Evolutionary conservation across 352 stramenopile genomes (phyloP).

Genomic region (Phytophthora pseudosyringae): DNA sequence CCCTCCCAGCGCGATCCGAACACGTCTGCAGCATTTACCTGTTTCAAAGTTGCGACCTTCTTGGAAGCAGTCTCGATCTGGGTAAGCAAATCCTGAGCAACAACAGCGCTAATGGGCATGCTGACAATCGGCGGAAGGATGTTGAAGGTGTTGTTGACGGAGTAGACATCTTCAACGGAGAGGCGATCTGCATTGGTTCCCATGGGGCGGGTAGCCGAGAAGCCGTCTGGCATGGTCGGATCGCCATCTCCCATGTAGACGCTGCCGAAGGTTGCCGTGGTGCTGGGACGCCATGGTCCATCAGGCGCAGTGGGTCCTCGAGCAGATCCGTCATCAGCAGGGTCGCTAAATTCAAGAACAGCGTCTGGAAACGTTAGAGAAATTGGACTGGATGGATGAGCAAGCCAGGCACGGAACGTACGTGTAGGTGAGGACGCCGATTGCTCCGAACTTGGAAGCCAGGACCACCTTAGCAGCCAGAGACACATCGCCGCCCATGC

Average conservation of each 20-base stretch:
- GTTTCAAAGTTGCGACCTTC: conserved; percentile 20
- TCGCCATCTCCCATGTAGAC: conserved; percentile 90
- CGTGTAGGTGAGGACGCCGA: conserved; percentile 80
- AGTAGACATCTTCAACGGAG: conserved; percentile 81
- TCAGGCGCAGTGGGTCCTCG: conserved; percentile 66
- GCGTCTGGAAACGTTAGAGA: conserved; percentile 3
- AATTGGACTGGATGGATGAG: not conserved
- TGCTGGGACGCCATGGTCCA: conserved; percentile 68
- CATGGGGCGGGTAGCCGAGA: conserved; percentile 45
- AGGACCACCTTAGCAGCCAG: conserved; percentile 77
- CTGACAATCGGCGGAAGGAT: conserved; percentile 74
- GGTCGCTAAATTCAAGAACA: conserved; percentile 49
- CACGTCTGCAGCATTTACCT: conserved; percentile 46
- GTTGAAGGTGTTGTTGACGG: conserved; percentile 84
- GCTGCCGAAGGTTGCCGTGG: conserved; percentile 65
- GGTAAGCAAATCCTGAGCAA: conserved; percentile 60
- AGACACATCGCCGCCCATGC: conserved; percentile 70
- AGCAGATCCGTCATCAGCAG: conserved; percentile 58
- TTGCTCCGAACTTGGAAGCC: conserved; percentile 62
- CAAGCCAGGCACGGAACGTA: conserved; percentile 32
- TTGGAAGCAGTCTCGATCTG: conserved; percentile 22
- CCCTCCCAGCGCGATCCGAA: conserved; percentile 46
- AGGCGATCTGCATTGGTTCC: conserved; percentile 61
- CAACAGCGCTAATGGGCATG: conserved; percentile 70
- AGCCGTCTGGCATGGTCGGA: conserved; percentile 76